Conservation (phyloP, 1,284 basidiomycete species). For the Naganishia cerealis region DNA sequence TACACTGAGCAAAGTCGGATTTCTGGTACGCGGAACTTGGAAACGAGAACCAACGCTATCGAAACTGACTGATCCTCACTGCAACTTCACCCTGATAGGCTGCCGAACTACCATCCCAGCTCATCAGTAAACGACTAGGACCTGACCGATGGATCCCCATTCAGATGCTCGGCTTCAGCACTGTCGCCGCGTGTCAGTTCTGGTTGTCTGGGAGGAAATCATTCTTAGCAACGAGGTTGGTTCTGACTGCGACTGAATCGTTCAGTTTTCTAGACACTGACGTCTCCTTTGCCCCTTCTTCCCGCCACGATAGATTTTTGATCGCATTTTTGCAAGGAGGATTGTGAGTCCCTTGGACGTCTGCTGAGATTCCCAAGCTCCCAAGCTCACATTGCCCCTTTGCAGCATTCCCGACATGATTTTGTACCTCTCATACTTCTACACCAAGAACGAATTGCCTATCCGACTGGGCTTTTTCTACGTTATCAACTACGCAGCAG, state of each 20-base stretch:
- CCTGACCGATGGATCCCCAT: constrained; percentile 71
- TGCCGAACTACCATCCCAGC: constrained; percentile 62
- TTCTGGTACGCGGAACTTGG: constrained; percentile 56
- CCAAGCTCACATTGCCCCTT: background rate
- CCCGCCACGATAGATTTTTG: constrained; percentile 36
- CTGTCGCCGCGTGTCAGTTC: constrained; percentile 64
- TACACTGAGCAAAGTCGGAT: constrained; percentile 61
- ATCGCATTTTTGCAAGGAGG: constrained; percentile 52
- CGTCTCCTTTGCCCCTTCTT: background rate
- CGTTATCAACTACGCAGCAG: constrained; percentile 26
- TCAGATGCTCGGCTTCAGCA: constrained; percentile 52
- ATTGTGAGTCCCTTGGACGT: background rate
- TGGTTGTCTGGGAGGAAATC: constrained; percentile 62
- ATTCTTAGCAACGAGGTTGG: constrained; percentile 58
- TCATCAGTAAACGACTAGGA: constrained; percentile 69
- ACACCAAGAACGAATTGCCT: constrained; percentile 67
- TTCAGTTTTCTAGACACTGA: background rate
- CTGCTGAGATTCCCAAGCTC: no score
- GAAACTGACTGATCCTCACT: background rate
- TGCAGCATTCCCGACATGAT: constrained; percentile 46
- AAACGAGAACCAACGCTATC: background rate
- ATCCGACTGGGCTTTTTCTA: constrained; percentile 58
- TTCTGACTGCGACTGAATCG: background rate
- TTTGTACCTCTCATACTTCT: constrained; percentile 69
- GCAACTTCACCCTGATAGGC: constrained; percentile 2